These are phyloP conservation scores for Cryptococcus neoformans DNA, from an alignment of 1,284 basidiomycete genomes.

Conservation along the genomic window DNA sequence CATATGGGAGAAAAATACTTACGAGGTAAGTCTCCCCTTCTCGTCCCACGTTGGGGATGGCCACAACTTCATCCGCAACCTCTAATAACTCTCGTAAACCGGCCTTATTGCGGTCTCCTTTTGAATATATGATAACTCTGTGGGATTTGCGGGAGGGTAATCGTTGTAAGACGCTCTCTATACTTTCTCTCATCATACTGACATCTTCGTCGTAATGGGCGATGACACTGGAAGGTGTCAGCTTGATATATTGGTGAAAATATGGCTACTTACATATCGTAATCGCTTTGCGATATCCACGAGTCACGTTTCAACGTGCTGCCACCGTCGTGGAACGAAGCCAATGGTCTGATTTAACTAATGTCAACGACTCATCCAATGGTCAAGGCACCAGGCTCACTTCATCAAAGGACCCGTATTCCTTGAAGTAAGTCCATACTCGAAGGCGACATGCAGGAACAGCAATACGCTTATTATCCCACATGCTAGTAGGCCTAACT, in stretches of 20 bases:
- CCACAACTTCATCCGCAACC: slow-evolving; percentile 35
- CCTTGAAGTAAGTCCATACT: background rate
- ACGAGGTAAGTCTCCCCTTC: slow-evolving; percentile 45
- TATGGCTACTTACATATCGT: background rate
- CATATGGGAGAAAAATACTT: slow-evolving; percentile 3
- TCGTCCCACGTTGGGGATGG: slow-evolving; percentile 34
- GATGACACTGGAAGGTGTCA: slow-evolving; percentile 19
- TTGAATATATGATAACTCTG: slow-evolving; percentile 35
- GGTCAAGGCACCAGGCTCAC: background rate
- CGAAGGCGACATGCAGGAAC: background rate
- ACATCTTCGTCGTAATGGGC: slow-evolving; percentile 34
- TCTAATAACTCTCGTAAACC: slow-evolving; percentile 17
- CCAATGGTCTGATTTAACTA: background rate
- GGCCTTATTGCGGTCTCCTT: slow-evolving; percentile 16
- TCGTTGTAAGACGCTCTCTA: slow-evolving; percentile 13
- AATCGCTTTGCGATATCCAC: background rate
- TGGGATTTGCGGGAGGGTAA: slow-evolving; percentile 4
- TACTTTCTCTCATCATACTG: slow-evolving; percentile 15
- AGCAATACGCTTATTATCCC: background rate
- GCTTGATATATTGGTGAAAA: background rate
- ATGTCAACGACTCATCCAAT: background rate
- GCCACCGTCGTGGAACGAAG: background rate
- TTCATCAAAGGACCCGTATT: background rate
- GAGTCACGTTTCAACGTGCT: background rate
- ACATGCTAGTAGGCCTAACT: too few relatives aligned